A percentile compares a stretch with the other conserved stretches of the same genome.
Evolutionary conservation across 2,329 filamentous ascomycete genomes (phyloP).

Genomic region (Celoporthe dispersa): DNA sequence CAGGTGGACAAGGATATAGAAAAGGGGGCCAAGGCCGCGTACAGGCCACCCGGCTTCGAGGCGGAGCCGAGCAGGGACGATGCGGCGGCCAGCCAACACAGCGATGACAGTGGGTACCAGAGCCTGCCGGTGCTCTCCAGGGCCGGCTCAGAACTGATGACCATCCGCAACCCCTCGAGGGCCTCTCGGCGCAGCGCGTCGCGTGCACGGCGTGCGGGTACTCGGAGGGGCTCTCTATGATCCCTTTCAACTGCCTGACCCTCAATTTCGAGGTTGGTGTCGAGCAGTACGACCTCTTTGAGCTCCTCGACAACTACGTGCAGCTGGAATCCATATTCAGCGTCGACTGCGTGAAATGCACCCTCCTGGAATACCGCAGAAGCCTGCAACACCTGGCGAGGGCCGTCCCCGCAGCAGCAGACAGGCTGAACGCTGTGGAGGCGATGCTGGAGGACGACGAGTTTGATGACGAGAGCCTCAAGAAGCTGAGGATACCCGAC

Average conservation of each 20-base stretch:
- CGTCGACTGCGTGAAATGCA: conserved; percentile 91
- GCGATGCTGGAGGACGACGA: conserved; percentile 77
- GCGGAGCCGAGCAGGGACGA: conserved; percentile 47
- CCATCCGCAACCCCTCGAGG: conserved; percentile 77
- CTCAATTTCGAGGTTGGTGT: conserved; percentile 73
- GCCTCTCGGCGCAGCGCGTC: conserved; percentile 84
- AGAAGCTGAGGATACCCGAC: conserved; percentile 68
- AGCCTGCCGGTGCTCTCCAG: conserved; percentile 48
- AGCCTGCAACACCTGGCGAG: conserved; percentile 56
- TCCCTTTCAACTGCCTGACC: conserved; percentile 92
- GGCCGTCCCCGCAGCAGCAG: conserved; percentile 53
- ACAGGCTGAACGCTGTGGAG: conserved; percentile 68
- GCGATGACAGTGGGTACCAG: conserved; percentile 62
- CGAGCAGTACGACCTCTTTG: conserved; percentile 70
- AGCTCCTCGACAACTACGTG: conserved; percentile 84
- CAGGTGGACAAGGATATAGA: conserved; percentile 79
- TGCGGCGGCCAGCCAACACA: conserved; percentile 51
- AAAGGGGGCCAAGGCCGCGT: conserved; percentile 47
- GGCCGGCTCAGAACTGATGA: conserved; percentile 40
- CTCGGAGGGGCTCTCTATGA: conserved; percentile 86
- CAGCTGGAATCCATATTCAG: conserved; percentile 83
- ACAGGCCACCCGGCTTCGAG: conserved; percentile 47
- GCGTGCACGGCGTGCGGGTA: conserved; percentile 85
- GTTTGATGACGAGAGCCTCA: conserved; percentile 72
- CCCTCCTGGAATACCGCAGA: conserved; percentile 64